These are phyloP conservation scores for Hymenoscyphus scutula DNA, from an alignment of 2,329 filamentous ascomycete species.

Conservation along the genomic window DNA sequence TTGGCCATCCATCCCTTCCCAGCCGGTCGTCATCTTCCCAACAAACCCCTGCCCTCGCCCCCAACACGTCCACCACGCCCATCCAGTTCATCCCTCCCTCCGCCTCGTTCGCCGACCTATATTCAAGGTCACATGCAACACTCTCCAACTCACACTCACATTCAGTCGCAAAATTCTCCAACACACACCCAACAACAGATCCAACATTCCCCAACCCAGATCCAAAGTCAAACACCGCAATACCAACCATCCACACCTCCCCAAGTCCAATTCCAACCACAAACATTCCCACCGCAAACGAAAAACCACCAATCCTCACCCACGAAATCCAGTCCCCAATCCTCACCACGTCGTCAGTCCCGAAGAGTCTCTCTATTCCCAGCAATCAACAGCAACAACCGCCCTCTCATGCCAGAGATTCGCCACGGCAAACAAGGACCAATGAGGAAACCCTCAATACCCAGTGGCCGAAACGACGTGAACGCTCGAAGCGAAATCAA, in stretches of 20 bases:
- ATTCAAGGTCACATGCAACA: neutral
- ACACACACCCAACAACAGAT: too few species aligned
- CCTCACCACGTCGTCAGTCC: neutral
- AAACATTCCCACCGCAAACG: too few species aligned
- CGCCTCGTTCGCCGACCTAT: neutral
- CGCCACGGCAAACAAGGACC: neutral
- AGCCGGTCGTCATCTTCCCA: neutral
- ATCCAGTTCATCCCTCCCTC: neutral
- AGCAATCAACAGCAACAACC: neutral
- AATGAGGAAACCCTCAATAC: neutral
- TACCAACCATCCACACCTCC: neutral
- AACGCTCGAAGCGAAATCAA: too few species aligned
- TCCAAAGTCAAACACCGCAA: neutral
- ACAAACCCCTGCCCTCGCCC: slow-evolving; percentile 8
- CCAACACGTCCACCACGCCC: slow-evolving; percentile 2
- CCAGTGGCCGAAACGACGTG: too few species aligned
- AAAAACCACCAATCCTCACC: neutral
- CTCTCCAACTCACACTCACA: neutral
- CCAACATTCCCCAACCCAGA: neutral
- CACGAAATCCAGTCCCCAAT: neutral
- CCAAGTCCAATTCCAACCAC: neutral
- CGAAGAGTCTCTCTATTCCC: neutral
- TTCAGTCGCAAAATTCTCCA: neutral
- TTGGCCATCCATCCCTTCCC: neutral
- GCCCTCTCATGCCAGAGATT: neutral